phyloP scores from a whole-genome alignment of 2,329 filamentous ascomycete species.

The Beauveria varroae region DNA sequence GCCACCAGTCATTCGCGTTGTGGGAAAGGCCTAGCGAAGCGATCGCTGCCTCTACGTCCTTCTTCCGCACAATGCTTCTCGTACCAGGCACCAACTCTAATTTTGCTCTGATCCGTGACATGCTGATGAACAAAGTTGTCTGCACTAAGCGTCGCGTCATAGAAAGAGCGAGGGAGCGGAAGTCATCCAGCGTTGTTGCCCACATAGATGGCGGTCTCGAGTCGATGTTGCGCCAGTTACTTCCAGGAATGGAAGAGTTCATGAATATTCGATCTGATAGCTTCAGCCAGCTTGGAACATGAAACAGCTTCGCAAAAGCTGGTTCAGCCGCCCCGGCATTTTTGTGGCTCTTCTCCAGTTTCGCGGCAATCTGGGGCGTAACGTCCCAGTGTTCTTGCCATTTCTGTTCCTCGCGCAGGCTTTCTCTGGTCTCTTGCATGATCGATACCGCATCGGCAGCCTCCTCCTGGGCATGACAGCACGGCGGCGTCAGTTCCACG shows the following conservation, averaged over 20 bases:
- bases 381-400: conserved; percentile 65
- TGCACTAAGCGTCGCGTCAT: conserved; percentile 65
- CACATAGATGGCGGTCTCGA: conserved; percentile 63
- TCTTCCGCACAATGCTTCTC: conserved; percentile 27
- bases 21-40: conserved; percentile 36
- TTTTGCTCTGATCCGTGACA: conserved; percentile 56
- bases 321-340: conserved; percentile 22
- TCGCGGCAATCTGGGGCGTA: conserved; percentile 29
- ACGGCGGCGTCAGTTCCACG: conserved; percentile 59
- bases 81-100: conserved; percentile 22
- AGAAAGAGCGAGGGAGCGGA: conserved; percentile 59
- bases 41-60: conserved; percentile 43
- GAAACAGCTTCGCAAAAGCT: conserved; percentile 50
- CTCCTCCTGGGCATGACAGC: conserved; percentile 57
- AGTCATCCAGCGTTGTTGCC: conserved; percentile 67
- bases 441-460: conserved; percentile 59
- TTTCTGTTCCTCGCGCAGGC: conserved; percentile 47
- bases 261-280: conserved; percentile 66
- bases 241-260: conserved; percentile 55
- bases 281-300: conserved; percentile 50
- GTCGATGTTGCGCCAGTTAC: conserved; percentile 60
- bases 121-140: conserved; percentile 61
- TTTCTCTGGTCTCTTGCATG: conserved; percentile 57
- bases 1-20: conserved; percentile 38
- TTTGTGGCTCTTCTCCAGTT: conserved; percentile 20